Percentiles rank a stretch among this genome's conserved stretches.
phyloP scores from a whole-genome alignment of 768 basidiomycete genomes.

The Tremella yokohamensis region DNA sequence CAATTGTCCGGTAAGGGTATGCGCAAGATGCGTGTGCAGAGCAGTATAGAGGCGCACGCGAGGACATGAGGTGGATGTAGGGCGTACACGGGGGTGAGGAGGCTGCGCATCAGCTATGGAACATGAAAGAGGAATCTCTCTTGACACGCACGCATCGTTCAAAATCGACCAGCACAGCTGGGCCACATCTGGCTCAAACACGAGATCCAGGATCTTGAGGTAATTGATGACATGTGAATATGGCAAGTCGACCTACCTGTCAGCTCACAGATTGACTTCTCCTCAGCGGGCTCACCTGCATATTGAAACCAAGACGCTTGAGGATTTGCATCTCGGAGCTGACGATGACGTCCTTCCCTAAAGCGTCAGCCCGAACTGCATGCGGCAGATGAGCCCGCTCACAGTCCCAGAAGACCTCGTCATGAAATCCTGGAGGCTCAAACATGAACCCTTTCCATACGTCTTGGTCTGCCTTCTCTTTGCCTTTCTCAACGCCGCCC shows the following conservation, averaged over 20 bases:
- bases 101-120: constrained; percentile 54
- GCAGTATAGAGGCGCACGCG: constrained; percentile 81
- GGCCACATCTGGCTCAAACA: constrained; percentile 65
- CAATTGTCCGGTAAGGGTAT: constrained; percentile 76
- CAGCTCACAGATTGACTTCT: constrained; percentile 10
- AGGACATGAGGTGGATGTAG: constrained; percentile 84
- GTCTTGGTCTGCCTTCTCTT: constrained; percentile 27
- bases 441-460: constrained; percentile 41
- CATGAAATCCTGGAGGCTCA: constrained; percentile 42
- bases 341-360: constrained; percentile 81
- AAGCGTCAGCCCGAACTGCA: neutral
- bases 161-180: constrained; percentile 86
- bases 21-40: constrained; percentile 66
- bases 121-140: neutral
- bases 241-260: constrained; percentile 72
- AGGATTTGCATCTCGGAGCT: constrained; percentile 96
- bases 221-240: constrained; percentile 96
- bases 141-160: constrained; percentile 78
- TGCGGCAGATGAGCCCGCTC: constrained; percentile 5
- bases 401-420: constrained; percentile 68
- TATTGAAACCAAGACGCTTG: constrained; percentile 92
- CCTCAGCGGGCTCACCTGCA: too few species aligned
- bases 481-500: constrained; percentile 51
- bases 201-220: constrained; percentile 80
- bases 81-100: constrained; percentile 90